phyloP scores from a whole-genome alignment of 2,329 filamentous ascomycete species.

The Tolypocladium nubicola region DNA sequence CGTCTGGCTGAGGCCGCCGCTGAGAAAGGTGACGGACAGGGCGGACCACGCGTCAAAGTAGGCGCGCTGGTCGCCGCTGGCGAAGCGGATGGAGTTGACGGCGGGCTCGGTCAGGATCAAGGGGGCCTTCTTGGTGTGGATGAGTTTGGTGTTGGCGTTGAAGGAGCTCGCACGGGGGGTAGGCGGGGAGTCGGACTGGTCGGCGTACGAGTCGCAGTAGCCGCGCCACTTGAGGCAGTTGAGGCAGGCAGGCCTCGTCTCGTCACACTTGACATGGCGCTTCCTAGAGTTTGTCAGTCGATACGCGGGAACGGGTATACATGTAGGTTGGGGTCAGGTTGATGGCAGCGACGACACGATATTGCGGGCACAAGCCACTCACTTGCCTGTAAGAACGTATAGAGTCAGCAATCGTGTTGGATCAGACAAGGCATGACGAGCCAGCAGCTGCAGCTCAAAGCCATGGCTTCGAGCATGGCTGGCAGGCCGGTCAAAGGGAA shows the following conservation, averaged over 20 bases:
- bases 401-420: slow-evolving; percentile 1
- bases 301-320: neutral
- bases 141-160: slow-evolving; percentile 14
- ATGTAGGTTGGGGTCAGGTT: neutral
- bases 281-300: slow-evolving; percentile 14
- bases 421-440: neutral
- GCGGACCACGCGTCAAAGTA: slow-evolving; percentile 28
- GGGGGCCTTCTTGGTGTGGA: slow-evolving; percentile 18
- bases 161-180: neutral
- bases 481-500: neutral
- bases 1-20: slow-evolving; percentile 21
- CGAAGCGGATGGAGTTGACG: slow-evolving; percentile 23
- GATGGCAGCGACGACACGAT: neutral
- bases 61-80: slow-evolving; percentile 19
- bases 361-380: slow-evolving; percentile 6
- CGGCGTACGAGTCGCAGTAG: slow-evolving; percentile 25
- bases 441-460: neutral
- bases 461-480: neutral
- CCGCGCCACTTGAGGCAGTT: slow-evolving; percentile 31
- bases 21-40: slow-evolving; percentile 23
- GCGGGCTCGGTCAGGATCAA: slow-evolving; percentile 20
- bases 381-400: slow-evolving; percentile 18
- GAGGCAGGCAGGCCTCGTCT: slow-evolving; percentile 27
- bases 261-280: slow-evolving; percentile 32
- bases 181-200: slow-evolving; percentile 5